Percentiles rank a stretch among this genome's conserved stretches.
Evolutionary conservation across 2,329 filamentous ascomycete species (phyloP).

Genomic region (Fonsecaea pugnacius): DNA sequence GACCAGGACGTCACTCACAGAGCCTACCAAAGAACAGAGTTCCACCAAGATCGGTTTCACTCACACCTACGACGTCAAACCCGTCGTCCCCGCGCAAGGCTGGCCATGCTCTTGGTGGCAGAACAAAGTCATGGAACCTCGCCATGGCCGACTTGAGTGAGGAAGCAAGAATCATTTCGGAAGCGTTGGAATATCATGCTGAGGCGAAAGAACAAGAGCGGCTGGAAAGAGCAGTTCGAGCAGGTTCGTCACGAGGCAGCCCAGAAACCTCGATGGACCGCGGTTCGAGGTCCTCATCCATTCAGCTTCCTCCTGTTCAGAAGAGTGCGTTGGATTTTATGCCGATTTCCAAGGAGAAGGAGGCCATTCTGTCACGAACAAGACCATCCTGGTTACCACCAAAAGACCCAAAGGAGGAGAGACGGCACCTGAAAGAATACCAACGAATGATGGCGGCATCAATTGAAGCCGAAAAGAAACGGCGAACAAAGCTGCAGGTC

Average conservation of each 20-base stretch:
- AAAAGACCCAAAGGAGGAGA: conserved; percentile 84
- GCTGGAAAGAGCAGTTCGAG: conserved; percentile 13
- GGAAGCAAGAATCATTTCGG: conserved; percentile 64
- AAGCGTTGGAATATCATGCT: conserved; percentile 63
- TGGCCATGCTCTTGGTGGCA: conserved; percentile 40
- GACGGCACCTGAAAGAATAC: conserved; percentile 76
- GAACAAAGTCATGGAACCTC: conserved; percentile 64
- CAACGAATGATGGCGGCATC: conserved; percentile 68
- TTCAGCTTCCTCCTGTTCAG: conserved; percentile 64
- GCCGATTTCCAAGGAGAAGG: conserved; percentile 69
- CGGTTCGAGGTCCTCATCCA: conserved; percentile 51
- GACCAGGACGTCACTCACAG: conserved; percentile 37
- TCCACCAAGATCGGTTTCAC: conserved; percentile 27
- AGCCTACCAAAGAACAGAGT: conserved; percentile 40
- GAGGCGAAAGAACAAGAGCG: conserved; percentile 46
- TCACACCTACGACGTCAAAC: conserved; percentile 26
- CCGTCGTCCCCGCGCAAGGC: conserved; percentile 38
- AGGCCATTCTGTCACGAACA: conserved; percentile 67
- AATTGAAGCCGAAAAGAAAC: conserved; percentile 62
- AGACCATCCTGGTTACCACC: conserved; percentile 70
- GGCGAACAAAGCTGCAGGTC: conserved; percentile 54
- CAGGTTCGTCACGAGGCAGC: conserved; percentile 23
- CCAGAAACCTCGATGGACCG: conserved; percentile 45
- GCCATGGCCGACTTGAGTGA: conserved; percentile 62
- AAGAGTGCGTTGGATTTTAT: conserved; percentile 68